phyloP scores from a whole-genome alignment of 2,329 filamentous ascomycete genomes.

The Phaeophleospora eucalypticola region DNA sequence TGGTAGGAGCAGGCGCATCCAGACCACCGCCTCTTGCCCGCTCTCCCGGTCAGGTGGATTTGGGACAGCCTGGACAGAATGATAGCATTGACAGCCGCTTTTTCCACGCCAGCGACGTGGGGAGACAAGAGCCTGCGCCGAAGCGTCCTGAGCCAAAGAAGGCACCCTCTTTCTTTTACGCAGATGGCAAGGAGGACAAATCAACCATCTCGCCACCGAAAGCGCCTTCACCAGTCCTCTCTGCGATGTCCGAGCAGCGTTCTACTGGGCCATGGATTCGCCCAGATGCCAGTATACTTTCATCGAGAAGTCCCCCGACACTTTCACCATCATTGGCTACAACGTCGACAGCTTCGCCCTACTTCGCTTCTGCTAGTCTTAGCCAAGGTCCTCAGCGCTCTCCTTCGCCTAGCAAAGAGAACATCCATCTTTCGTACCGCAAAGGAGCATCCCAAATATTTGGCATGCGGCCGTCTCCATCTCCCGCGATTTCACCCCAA shows the following conservation, averaged over 20 bases:
- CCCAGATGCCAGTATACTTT: slow-evolving; percentile 11
- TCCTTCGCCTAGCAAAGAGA: slow-evolving; percentile 45
- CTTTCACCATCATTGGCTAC: slow-evolving; percentile 32
- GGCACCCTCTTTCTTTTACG: slow-evolving; percentile 48
- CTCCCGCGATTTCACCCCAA: neutral
- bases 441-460: slow-evolving; percentile 49
- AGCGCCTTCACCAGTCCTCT: slow-evolving; percentile 37
- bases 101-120: slow-evolving; percentile 82
- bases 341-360: slow-evolving; percentile 29
- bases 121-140: slow-evolving; percentile 27
- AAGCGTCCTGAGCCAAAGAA: slow-evolving; percentile 42
- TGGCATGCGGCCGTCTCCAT: slow-evolving; percentile 28
- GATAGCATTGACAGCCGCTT: slow-evolving; percentile 61
- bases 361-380: slow-evolving; percentile 26
- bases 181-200: slow-evolving; percentile 46
- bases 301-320: slow-evolving; percentile 27
- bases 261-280: slow-evolving; percentile 20
- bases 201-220: slow-evolving; percentile 33
- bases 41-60: slow-evolving; percentile 32
- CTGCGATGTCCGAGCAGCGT: slow-evolving; percentile 24
- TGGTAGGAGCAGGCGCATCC: slow-evolving; percentile 30
- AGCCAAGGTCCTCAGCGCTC: slow-evolving; percentile 32
- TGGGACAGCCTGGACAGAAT: slow-evolving; percentile 15
- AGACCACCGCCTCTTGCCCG: slow-evolving; percentile 33
- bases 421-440: slow-evolving; percentile 46